phyloP scores from a whole-genome alignment of 2,329 filamentous ascomycete species.

The Botrytis squamosa region DNA sequence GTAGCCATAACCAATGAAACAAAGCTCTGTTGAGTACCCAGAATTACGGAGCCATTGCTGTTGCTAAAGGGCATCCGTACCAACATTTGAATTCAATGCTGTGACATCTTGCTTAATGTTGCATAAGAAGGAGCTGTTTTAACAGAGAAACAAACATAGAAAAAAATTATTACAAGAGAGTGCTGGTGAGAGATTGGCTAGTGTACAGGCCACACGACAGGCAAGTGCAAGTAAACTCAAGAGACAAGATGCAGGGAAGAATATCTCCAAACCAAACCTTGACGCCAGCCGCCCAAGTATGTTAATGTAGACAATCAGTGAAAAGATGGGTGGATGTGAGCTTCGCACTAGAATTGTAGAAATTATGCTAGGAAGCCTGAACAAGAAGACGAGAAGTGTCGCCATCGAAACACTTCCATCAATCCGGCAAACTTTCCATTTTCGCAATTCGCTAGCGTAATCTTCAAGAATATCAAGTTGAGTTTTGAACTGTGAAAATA shows the following conservation, averaged over 20 bases:
- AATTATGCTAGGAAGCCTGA: not conserved
- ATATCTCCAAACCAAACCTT: not conserved
- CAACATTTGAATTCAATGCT: not conserved
- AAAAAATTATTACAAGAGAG: not conserved
- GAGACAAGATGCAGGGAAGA: not conserved
- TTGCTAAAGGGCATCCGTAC: not conserved
- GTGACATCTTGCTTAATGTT: not conserved
- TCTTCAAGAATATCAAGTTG: constrained; percentile 89
- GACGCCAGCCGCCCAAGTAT: too few relatives aligned
- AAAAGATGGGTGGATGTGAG: not conserved
- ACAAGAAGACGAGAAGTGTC: not conserved
- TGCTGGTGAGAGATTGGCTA: not conserved
- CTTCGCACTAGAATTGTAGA: not conserved
- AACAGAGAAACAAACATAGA: not conserved
- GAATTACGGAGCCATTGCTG: not conserved
- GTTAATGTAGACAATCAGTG: not conserved
- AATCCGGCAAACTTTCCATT: constrained; percentile 83
- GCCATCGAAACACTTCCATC: constrained; percentile 70
- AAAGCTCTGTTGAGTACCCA: not conserved
- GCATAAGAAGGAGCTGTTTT: too few relatives aligned
- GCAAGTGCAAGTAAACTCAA: not conserved
- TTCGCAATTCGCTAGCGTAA: constrained; percentile 74
- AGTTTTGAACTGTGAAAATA: constrained; percentile 96
- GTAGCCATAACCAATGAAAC: not conserved
- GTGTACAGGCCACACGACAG: not conserved